phyloP scores from a whole-genome alignment of 225 moss, liverwort and hornwort species.

The Physcomitrellopsis africana region DNA sequence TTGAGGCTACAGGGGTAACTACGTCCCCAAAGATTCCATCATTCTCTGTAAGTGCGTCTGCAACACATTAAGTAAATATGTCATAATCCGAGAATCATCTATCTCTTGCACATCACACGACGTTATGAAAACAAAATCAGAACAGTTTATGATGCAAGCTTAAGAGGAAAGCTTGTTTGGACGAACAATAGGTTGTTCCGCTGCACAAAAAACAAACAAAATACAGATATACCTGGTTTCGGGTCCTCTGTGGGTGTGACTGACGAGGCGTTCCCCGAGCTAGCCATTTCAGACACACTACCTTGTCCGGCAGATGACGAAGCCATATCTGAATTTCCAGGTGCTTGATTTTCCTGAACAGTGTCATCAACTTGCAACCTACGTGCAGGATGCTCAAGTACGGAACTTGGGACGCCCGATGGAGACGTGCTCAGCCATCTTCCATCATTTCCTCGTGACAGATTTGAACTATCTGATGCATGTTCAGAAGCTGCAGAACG shows the following conservation, averaged over 20 bases:
- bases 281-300: slow-evolving; percentile 25
- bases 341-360: slow-evolving; percentile 17
- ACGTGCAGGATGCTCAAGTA: slow-evolving; percentile 30
- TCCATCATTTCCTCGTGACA: slow-evolving; percentile 29
- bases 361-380: slow-evolving; percentile 23
- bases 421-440: slow-evolving; percentile 17
- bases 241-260: slow-evolving; percentile 21
- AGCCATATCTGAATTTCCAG: slow-evolving; percentile 30
- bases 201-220: not conserved
- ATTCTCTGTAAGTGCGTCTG: slow-evolving; percentile 15
- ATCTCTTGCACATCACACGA: not conserved
- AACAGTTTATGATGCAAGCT: not conserved
- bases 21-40: slow-evolving; percentile 28
- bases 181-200: not conserved
- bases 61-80: slow-evolving; percentile 18
- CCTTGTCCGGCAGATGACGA: slow-evolving; percentile 18
- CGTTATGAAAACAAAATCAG: not conserved
- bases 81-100: not conserved
- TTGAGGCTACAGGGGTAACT: slow-evolving; percentile 6
- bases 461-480: slow-evolving; percentile 8
- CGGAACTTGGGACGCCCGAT: slow-evolving; percentile 21
- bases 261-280: slow-evolving; percentile 20
- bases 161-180: not conserved
- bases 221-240: slow-evolving; percentile 39
- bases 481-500: slow-evolving; percentile 17